A percentile compares a stretch with the other conserved stretches of the same genome.
Conservation (phyloP, 2,329 filamentous ascomycete species). For the Neonectria ditissima region DNA sequence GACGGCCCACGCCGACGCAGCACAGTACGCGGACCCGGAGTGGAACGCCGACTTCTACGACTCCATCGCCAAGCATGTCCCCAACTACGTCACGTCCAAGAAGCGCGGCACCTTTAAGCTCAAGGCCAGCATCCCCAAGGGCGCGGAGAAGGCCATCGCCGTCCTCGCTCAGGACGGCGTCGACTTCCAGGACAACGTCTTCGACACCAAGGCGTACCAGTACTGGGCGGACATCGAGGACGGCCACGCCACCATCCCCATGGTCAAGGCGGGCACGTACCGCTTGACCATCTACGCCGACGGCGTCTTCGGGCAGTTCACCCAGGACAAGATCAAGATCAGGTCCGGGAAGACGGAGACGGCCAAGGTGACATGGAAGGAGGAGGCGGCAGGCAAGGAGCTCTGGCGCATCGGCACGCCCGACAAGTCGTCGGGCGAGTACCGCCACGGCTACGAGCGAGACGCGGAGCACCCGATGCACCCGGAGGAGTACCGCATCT, state of each 20-base stretch:
- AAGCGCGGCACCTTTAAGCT: constrained; percentile 63
- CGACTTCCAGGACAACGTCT: constrained; percentile 57
- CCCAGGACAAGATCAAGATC: constrained; percentile 62
- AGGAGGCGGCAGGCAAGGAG: constrained; percentile 68
- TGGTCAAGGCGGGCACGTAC: constrained; percentile 69
- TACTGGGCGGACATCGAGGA: constrained; percentile 68
- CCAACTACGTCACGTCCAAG: constrained; percentile 67
- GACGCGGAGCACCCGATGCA: constrained; percentile 62
- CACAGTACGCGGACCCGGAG: constrained; percentile 59
- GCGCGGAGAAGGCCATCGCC: constrained; percentile 64
- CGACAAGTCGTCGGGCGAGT: constrained; percentile 72
- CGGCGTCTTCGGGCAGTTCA: constrained; percentile 70
- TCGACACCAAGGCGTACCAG: constrained; percentile 67
- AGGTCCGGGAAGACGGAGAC: constrained; percentile 51
- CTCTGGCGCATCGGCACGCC: constrained; percentile 73
- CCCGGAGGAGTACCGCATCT: constrained; percentile 70
- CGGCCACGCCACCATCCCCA: constrained; percentile 64
- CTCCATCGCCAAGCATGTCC: constrained; percentile 68
- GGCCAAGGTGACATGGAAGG: constrained; percentile 59
- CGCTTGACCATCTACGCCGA: constrained; percentile 73
- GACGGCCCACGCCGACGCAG: constrained; percentile 65
- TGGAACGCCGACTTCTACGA: constrained; percentile 74
- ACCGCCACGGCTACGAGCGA: constrained; percentile 65
- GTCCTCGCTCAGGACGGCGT: constrained; percentile 57
- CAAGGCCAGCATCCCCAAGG: constrained; percentile 62